These are phyloP conservation scores for Kazachstania martiniae DNA, from an alignment of 805 yeast species.

Conservation along the genomic window DNA sequence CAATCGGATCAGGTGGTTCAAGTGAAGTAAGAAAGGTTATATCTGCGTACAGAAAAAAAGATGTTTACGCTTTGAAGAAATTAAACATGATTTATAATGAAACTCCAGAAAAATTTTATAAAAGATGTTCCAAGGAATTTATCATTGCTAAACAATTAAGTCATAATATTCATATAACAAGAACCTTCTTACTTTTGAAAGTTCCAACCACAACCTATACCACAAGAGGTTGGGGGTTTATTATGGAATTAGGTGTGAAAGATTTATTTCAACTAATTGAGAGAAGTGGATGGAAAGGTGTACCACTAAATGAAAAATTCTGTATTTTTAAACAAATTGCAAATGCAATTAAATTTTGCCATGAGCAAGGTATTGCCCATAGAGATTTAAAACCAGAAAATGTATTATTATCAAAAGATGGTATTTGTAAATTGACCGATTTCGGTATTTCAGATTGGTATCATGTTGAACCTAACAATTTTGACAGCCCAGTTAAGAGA, in stretches of 20 bases:
- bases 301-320: conserved; percentile 41
- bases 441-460: conserved; percentile 68
- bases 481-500: conserved; percentile 29
- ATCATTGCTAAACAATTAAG: conserved; percentile 45
- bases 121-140: conserved; percentile 54
- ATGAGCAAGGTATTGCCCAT: conserved; percentile 59
- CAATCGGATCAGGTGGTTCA: conserved; percentile 66
- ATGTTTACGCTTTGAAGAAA: conserved; percentile 56
- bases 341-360: conserved; percentile 51
- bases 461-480: conserved; percentile 43
- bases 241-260: conserved; percentile 55
- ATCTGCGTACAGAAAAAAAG: conserved; percentile 28
- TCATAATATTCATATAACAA: conserved; percentile 50
- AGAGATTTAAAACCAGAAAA: conserved; percentile 72
- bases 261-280: conserved; percentile 50
- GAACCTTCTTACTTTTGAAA: conserved; percentile 43
- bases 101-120: conserved; percentile 52
- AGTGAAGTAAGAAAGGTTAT: conserved; percentile 49
- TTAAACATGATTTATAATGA: conserved; percentile 53
- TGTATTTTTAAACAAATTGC: conserved; percentile 63
- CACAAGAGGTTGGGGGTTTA: conserved; percentile 68
- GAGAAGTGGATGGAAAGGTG: conserved; percentile 50
- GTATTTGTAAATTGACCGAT: conserved; percentile 60
- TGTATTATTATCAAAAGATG: conserved; percentile 46
- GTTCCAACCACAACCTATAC: conserved; percentile 46